A percentile compares a stretch with the other conserved stretches of the same genome.
Conservation (phyloP, 768 basidiomycete species). For the Kwoniella pini region DNA sequence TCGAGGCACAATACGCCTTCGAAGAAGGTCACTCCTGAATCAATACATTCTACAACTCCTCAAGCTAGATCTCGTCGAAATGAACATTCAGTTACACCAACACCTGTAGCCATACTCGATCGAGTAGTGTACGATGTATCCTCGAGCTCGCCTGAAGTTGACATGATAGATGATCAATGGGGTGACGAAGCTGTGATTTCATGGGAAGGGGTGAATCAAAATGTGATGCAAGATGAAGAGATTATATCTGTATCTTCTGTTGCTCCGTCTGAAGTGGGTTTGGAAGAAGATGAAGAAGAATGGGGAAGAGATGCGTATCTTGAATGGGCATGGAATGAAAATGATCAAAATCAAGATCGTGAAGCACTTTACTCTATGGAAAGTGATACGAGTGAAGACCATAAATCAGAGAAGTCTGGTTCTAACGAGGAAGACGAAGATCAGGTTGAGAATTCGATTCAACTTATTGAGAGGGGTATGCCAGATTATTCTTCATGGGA, state of each 20-base stretch:
- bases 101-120: conserved; percentile 1
- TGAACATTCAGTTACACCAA: not conserved
- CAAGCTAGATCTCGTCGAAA: not conserved
- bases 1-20: no score
- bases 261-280: conserved; percentile 12
- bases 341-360: conserved; percentile 2
- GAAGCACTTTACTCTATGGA: no score
- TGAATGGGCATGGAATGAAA: conserved; percentile 9
- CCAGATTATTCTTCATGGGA: conserved; percentile 42
- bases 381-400: no score
- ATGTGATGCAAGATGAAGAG: conserved; percentile 1
- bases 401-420: not conserved
- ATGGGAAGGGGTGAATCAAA: conserved; percentile 16
- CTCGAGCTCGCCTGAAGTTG: conserved; percentile 7
- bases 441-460: conserved; percentile 5
- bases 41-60: not conserved
- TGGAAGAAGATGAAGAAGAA: conserved; percentile 22
- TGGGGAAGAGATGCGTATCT: conserved; percentile 38
- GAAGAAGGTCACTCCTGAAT: no score
- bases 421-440: conserved; percentile 1
- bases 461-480: conserved; percentile 37
- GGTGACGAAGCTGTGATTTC: conserved; percentile 22
- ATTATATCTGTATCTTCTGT: conserved; percentile 16
- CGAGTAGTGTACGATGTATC: not conserved
- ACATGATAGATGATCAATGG: conserved; percentile 7